Percentiles rank a stretch among this genome's conserved stretches.
Evolutionary conservation across 352 stramenopile species (phyloP).

Genomic region (Aphanomyces stellatus): DNA sequence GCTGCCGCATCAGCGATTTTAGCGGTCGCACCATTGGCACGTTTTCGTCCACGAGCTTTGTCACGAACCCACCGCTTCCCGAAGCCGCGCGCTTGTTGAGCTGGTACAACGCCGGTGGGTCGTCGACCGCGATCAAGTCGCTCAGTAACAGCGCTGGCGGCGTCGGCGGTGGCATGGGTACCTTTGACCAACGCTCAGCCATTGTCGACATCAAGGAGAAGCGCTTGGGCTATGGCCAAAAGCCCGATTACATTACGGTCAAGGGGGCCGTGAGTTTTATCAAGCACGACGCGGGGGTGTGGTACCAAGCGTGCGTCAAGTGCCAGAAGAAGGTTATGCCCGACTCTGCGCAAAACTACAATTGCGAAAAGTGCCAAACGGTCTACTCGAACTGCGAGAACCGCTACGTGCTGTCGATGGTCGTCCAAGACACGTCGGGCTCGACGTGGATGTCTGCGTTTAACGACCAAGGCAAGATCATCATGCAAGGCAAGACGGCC

Average conservation of each 20-base stretch:
- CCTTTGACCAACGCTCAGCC: conserved; percentile 82
- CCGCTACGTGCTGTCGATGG: conserved; percentile 93
- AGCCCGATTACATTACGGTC: conserved; percentile 95
- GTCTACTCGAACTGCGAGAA: conserved; percentile 91
- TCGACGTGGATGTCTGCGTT: conserved; percentile 95
- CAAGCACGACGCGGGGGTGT: conserved; percentile 89
- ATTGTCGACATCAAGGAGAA: conserved; percentile 93
- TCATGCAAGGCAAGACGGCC: conserved; percentile 87
- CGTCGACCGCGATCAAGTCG: conserved; percentile 60
- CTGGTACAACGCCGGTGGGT: conserved; percentile 77
- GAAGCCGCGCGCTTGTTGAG: conserved; percentile 77
- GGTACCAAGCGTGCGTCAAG: conserved; percentile 82
- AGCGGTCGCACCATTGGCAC: conserved; percentile 88
- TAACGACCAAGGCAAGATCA: conserved; percentile 93
- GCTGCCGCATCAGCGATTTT: conserved; percentile 91
- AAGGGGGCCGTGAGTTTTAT: conserved; percentile 96
- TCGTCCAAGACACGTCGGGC: conserved; percentile 90
- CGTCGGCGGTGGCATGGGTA: conserved; percentile 58
- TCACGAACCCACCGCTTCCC: conserved; percentile 79
- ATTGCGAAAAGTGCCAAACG: conserved; percentile 95
- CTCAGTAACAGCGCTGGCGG: conserved; percentile 67
- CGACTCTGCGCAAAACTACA: conserved; percentile 91
- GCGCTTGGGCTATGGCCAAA: conserved; percentile 91
- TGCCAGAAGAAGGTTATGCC: conserved; percentile 89
- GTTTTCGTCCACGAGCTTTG: conserved; percentile 64